phyloP scores from a whole-genome alignment of 2,329 filamentous ascomycete genomes.

The Penicillium capsulatum region DNA sequence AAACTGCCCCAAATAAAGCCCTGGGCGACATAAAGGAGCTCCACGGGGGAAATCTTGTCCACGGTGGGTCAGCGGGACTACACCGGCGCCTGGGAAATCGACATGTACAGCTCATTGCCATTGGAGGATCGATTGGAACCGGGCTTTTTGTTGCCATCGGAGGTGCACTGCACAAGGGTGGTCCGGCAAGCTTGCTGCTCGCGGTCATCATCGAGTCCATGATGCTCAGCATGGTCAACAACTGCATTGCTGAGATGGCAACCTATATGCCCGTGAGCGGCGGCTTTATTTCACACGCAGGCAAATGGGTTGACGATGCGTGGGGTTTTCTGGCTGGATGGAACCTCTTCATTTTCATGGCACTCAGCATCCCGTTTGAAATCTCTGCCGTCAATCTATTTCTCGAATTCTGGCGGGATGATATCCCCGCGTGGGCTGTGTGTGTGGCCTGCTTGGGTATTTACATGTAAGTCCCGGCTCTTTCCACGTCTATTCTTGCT shows the following conservation, averaged over 20 bases:
- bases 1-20: too few relatives aligned
- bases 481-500: too few relatives aligned
- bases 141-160: conserved; percentile 33
- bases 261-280: conserved; percentile 26
- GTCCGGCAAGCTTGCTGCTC: conserved; percentile 34
- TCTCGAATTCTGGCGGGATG: conserved; percentile 14
- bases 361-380: conserved; percentile 1
- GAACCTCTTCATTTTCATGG: conserved; percentile 23
- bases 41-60: too few relatives aligned
- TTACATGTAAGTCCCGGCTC: too few relatives aligned
- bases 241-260: conserved; percentile 32
- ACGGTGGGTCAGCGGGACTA: too few relatives aligned
- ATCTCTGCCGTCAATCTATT: conserved; percentile 14
- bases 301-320: conserved; percentile 30
- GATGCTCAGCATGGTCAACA: conserved; percentile 31
- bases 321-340: conserved; percentile 30
- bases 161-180: conserved; percentile 30
- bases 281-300: conserved; percentile 23
- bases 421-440: conserved; percentile 30
- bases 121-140: conserved; percentile 36
- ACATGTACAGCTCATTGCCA: conserved; percentile 34
- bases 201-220: conserved; percentile 22
- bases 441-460: too few relatives aligned
- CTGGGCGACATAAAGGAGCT: too few relatives aligned
- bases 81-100: conserved; percentile 30